Conservation (phyloP, 1,284 basidiomycete genomes). For the Amylostereum areolatum region DNA sequence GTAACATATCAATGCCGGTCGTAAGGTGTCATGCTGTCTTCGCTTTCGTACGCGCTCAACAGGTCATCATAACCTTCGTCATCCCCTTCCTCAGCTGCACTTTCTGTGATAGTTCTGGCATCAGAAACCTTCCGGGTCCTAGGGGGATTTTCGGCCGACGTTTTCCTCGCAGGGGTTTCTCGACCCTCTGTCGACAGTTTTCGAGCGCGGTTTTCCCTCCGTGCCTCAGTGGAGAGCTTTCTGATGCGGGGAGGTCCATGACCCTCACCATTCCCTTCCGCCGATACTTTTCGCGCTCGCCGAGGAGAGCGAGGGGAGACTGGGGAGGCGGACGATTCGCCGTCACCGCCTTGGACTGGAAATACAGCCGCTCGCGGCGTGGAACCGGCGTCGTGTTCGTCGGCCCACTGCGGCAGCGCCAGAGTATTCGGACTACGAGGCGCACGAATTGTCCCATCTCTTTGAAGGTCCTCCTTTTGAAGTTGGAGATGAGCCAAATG, state of each 20-base stretch:
- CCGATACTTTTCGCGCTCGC: constrained; percentile 39
- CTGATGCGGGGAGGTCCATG: constrained; percentile 19
- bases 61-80: constrained; percentile 75
- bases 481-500: neutral
- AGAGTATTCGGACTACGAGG: constrained; percentile 15
- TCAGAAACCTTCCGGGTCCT: constrained; percentile 34
- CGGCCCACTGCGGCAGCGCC: constrained; percentile 43
- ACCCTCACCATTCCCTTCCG: constrained; percentile 29
- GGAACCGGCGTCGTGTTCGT: constrained; percentile 41
- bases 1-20: too few species aligned
- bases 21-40: constrained; percentile 24
- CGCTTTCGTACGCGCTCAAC: constrained; percentile 74
- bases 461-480: neutral
- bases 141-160: constrained; percentile 18
- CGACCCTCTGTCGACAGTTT: constrained; percentile 20
- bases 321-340: constrained; percentile 23
- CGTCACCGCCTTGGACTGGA: constrained; percentile 19
- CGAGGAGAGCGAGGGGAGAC: constrained; percentile 29
- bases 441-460: neutral
- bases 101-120: constrained; percentile 35
- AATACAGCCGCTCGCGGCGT: constrained; percentile 56
- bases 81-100: constrained; percentile 66
- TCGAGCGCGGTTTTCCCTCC: constrained; percentile 10
- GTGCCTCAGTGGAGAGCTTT: constrained; percentile 24
- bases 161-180: constrained; percentile 28